Base-by-base conservation (phyloP, 2,329 filamentous ascomycete species). In the Arthrobotrys iridis region DNA sequence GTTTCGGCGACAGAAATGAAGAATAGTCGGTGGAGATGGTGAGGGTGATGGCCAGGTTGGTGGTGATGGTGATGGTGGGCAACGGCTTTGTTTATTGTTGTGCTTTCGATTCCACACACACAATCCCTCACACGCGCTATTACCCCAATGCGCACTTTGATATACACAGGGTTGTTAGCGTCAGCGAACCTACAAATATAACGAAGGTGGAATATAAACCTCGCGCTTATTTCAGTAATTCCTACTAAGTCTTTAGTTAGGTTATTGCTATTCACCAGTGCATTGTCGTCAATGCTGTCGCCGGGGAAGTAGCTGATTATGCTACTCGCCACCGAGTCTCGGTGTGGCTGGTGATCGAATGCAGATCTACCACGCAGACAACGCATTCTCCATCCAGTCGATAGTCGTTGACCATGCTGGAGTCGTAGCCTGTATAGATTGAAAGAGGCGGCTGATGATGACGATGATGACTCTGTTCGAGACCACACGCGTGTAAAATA, bases 31-130 rank as follows among this genome's bases (percentile, higher is more conserved):
- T 33, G 24, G 63, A 11, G 28, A 30, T 63, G 35, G n/a, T 20
- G 26, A 33, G 18, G 22, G 63, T 33, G 24, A 6, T n/a, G 41
- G 41, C 13, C 20, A 30, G 6, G 24, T 22, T 28, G 30, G 10
- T 35, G 57, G 11, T 13, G 52, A 50, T 52, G 45, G 15, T 43
- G 37, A 58, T 50, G 22, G 37, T 24, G 58, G 20, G 28, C 28
- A n/a, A 22, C 37, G 40, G 40, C 24, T 46, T 63, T 63, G 43
- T 63, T 46, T 33, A 26, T 63, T 63, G 58, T 46, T 46, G 41
- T 48, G 55, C 22, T 45, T 28, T 22, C 6, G 8, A 15, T 5
- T n/a, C n/a, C n/a, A n/a, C n/a, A n/a, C n/a, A n/a, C n/a, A n/a
- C n/a, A n/a, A n/a, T 46, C 10, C 20, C 8, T 6, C 10, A 26